Evolutionary conservation across 2,329 filamentous ascomycete genomes (phyloP).

Genomic region (Stagonosporopsis rhizophila): DNA sequence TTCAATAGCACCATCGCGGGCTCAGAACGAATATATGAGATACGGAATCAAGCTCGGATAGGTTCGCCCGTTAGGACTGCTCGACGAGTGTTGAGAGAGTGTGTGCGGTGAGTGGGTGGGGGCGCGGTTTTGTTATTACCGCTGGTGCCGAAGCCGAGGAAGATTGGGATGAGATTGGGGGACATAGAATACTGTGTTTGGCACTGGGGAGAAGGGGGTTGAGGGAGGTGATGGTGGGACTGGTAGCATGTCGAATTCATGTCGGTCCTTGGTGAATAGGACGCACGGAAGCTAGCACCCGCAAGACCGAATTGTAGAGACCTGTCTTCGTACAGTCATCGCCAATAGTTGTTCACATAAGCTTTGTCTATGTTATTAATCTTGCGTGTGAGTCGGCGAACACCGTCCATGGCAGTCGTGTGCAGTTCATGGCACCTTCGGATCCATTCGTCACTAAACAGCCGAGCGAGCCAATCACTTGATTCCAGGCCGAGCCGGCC

Average conservation of each 20-base stretch:
- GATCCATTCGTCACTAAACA: slow-evolving; percentile 1
- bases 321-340: too few relatives aligned
- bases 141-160: not conserved
- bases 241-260: too few relatives aligned
- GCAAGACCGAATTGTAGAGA: too few relatives aligned
- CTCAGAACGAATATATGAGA: not conserved
- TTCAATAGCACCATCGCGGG: not conserved
- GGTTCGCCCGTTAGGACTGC: not conserved
- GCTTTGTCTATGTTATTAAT: too few relatives aligned
- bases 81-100: not conserved
- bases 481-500: slow-evolving; percentile 4
- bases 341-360: too few relatives aligned
- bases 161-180: not conserved
- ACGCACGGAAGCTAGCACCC: too few relatives aligned
- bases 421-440: not conserved
- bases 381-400: not conserved
- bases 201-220: not conserved
- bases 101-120: not conserved
- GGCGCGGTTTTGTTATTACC: not conserved
- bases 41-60: not conserved
- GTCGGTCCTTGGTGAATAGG: too few relatives aligned
- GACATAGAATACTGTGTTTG: not conserved
- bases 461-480: not conserved
- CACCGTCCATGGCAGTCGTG: not conserved
- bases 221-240: too few relatives aligned